Base-by-base conservation (phyloP, 352 stramenopile genomes). In the Phytophthora chlamydospora region DNA sequence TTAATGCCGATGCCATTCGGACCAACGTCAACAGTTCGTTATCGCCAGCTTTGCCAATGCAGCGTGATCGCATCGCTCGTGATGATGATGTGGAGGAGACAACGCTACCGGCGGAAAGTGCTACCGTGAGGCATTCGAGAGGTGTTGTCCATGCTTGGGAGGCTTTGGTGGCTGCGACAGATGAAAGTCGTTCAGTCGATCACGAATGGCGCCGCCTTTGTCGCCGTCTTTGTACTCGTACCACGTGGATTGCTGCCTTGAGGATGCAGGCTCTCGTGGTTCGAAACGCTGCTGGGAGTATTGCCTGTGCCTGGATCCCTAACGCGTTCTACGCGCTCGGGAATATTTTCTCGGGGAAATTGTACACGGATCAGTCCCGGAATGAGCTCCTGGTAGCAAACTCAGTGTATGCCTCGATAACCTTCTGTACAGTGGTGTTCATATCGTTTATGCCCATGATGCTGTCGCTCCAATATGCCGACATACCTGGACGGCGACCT, bases 161-260 rank as follows among this genome's bases (percentile, higher is more conserved):
- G 16, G 8, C 5, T 33, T 32, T 11, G 48, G n/a, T 32, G 1
- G 14, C 34, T 5, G 55, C 59, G 1, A 43, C 71, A 24, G 16
- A 12, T 71, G 21, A 73, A 76, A 49, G 64, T 68, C 44, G n/a
- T 32, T 9, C 52, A 70, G 0, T 58, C 63, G 39, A 53, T 56
- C 14, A 42, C 60, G 8, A 11, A 24, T 36, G 16, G 29, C 7
- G 6, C 34, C 12, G 33, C 14, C 13, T 49, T 49, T 14, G 21
- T 19, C 14, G 21, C 33, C 35, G 17, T n/a, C 4, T 54, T 16
- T 35, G 33, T 21, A 54, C 19, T 35, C 32, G 47, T 33, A 33
- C 40, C 7, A 51, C 40, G 8, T 60, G 52, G 52, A 36, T 44
- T n/a, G 41, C 0, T n/a, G 39, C 52, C 11, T 16, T 51, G 19